Base-by-base conservation (phyloP, 176 grass and related monocot genomes). In the Panicum miliaceum region DNA sequence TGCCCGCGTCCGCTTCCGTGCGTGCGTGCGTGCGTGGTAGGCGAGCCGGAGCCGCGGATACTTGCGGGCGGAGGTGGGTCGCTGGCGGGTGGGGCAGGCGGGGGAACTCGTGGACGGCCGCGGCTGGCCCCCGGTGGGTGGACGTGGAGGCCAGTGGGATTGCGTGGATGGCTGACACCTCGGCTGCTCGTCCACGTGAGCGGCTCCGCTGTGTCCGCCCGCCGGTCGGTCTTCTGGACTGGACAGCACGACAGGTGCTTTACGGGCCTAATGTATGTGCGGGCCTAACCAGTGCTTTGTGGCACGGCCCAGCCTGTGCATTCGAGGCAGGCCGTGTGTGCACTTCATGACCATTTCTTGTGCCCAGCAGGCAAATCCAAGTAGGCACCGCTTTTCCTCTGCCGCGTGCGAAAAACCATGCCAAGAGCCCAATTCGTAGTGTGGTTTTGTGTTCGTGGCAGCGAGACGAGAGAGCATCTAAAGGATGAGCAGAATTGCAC, bases 1-100 rank as follows among this genome's bases (percentile, higher is more conserved):
- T 42, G 29, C 40, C 79, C 51, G 67, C 60, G 71, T 43, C 74
- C 5, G 60, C 47, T 10, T 64, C n/a, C n/a, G n/a, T n/a, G n/a
- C n/a, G n/a, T n/a, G n/a, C n/a, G n/a, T n/a, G n/a, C n/a, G 71
- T 68, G 51, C 38, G 41, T 46, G 82, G 81, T 80, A 74, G 76
- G 76, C 12, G 80, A 50, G 76, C 71, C 59, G 40, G 40, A 70
- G 40, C 16, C 41, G 66, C 11, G n/a, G 72, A 76, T 85, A 25
- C 76, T 64, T 34, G 64, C 26, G 48, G 36, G 20, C 19, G 59
- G 7, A 12, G 26, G 7, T 45, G 32, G 0, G 60, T 23, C 12
- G n/a, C 82, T 76, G 77, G 70, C 83, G 35, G 16, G 64, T 70
- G 83, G 88, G 83, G 25, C 70, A 36, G 4, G 1, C 2, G 0